Evolutionary conservation across 257 asterid species (phyloP), one percentile per base, ranked within the genome.

Genomic region (Echium plantagineum): DNA sequence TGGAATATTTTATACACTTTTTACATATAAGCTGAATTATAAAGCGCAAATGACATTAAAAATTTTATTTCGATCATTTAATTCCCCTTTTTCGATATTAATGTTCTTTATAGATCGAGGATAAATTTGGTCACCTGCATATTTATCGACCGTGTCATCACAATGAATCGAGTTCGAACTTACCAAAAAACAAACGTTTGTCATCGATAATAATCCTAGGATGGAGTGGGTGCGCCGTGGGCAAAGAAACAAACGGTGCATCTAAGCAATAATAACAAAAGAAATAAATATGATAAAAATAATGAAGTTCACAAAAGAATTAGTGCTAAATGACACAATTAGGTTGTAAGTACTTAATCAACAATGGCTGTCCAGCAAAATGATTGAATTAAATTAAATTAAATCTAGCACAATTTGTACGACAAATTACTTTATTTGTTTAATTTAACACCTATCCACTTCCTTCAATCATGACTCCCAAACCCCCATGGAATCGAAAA

Each of bases 401-500:
- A 3, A 52, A 52, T 52, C 22, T 7, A 19, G 2, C 19, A 53
- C 1, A 17, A 19, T 53, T 3, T 32, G 66, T 52, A 57, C 62
- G 51, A 3, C 7, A 7, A 6, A 60, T 18, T 28, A 30, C 57
- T 28, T 24, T 60, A 30, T 60, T n/a, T n/a, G n/a, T n/a, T n/a
- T n/a, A n/a, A n/a, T n/a, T 52, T 59, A 69, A 46, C 31, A 24
- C 58, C 57, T 30, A 75, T 61, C 66, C 30, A 61, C 48, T 20
- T 55, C 54, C 57, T 35, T 70, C 61, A 80, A 82, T 85, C 67
- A 85, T 85, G 71, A 55, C 78, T 63, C 78, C 63, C 76, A 73
- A 80, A 75, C 69, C 75, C 65, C 81, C 68, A 62, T 28, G 66
- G 49, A 20, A 53, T 67, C 68, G 67, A 67, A 54, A 52, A 53